Evolutionary conservation across 441 rosid genomes (phyloP).

Genomic region (Arabidopsis lyrata): DNA sequence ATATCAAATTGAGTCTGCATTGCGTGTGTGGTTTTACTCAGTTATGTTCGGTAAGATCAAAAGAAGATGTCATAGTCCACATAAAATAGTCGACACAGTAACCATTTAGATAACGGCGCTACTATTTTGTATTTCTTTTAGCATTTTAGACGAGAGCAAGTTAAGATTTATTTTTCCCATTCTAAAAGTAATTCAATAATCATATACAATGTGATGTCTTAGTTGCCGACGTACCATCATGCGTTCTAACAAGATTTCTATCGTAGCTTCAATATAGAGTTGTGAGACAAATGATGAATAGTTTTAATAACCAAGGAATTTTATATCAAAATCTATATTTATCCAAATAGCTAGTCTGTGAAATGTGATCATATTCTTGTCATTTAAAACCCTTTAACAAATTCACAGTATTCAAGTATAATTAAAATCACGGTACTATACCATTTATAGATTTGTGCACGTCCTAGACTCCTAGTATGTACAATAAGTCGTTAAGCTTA

Average conservation of each 20-base stretch:
- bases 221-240: not conserved
- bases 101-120: constrained; percentile 7
- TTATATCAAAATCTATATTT: no score
- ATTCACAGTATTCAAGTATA: not conserved
- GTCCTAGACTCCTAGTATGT: not conserved
- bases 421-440: not conserved
- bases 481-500: not conserved
- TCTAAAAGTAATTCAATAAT: not conserved
- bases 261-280: not conserved
- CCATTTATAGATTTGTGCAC: not conserved
- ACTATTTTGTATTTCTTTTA: not conserved
- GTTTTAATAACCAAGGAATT: not conserved
- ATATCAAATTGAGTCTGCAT: constrained; percentile 6
- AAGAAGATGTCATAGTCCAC: constrained; percentile 27
- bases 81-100: constrained; percentile 14
- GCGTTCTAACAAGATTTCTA: not conserved
- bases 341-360: not conserved
- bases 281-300: not conserved
- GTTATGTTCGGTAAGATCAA: constrained; percentile 28
- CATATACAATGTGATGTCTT: not conserved
- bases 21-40: constrained; percentile 6
- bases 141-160: not conserved
- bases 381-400: no score
- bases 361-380: no score
- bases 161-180: not conserved